Base-by-base conservation (phyloP, 1,284 basidiomycete genomes). In the Rhodotorula sp. region DNA sequence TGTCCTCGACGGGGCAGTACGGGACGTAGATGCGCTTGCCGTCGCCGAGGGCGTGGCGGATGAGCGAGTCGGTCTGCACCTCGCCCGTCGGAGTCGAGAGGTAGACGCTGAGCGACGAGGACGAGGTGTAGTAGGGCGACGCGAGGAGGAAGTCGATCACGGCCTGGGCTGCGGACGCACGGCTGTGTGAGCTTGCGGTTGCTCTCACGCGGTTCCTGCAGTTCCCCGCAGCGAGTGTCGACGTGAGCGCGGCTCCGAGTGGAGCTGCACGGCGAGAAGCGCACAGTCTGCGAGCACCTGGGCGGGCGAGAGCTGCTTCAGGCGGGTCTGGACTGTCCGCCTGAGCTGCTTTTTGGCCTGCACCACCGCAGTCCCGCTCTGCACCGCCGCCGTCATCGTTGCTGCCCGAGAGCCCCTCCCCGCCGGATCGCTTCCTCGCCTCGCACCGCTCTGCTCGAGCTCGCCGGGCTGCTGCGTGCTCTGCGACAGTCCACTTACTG, bases 21-120 rank as follows among this genome's bases (percentile, higher is more conserved):
- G 82, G 82, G 19, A 83, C 77, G 65, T 80, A 83, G 46, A 83
- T 75, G 12, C 68, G 68, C 70, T 83, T 82, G 45, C 79, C 80
- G 61, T 50, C 65, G 19, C 49, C 65, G 19, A 82, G 71, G 13
- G 80, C 78, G 25, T 79, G 74, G 41, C 76, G 70, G 64, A 82
- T 81, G 55, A 83, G 77, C 7, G 70, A 61, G 64, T 82, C 81
- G 21, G 82, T 83, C 27, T 76, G 70, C 21, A 82, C 74, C 60
- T 83, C 82, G 19, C 78, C 80, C 1, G 71, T 56, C 9, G 80
- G 77, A 75, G 80, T 81, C 56, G 80, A 81, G 54, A 83, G 77
- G 74, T 82, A 83, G 58, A 81, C 76, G 70, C 79, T 79, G 65
- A 83, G 71, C 19, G 77, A 71, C 0, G 61, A 45, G 9, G 82